Percentiles rank a stretch among this genome's conserved stretches.
Conservation (phyloP, 495 filamentous ascomycete genomes). For the Hypoxylon fragiforme region DNA sequence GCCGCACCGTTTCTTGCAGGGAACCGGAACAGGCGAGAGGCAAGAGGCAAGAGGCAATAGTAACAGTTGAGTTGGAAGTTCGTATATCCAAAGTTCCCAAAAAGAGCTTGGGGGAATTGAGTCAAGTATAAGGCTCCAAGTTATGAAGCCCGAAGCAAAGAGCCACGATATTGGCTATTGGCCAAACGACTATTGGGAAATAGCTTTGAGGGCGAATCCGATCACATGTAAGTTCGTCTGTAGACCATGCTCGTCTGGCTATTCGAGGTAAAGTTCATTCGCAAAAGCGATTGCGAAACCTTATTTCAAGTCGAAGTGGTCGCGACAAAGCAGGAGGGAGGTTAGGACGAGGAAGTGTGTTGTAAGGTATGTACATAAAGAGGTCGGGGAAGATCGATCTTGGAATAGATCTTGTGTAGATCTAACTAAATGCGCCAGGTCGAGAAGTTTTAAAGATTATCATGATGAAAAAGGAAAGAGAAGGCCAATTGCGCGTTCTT, state of each 20-base stretch:
- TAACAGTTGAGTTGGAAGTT: constrained; percentile 15
- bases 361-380: too few species aligned
- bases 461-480: constrained; percentile 8
- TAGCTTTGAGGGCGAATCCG: constrained; percentile 1
- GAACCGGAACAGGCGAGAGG: too few species aligned
- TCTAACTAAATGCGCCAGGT: constrained; percentile 9
- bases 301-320: constrained; percentile 12
- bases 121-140: too few species aligned
- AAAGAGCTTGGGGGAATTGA: constrained; percentile 1
- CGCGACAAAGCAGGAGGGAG: neutral
- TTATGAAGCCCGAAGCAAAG: too few species aligned
- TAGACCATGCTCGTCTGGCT: neutral
- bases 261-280: constrained; percentile 17
- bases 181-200: neutral
- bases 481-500: neutral
- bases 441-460: constrained; percentile 7
- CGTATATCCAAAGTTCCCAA: constrained; percentile 25
- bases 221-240: constrained; percentile 18
- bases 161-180: too few species aligned
- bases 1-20: constrained; percentile 25
- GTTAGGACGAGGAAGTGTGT: neutral
- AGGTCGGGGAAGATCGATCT: constrained; percentile 14
- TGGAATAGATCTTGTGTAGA: neutral
- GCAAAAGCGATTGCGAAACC: constrained; percentile 14
- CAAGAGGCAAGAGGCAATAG: constrained; percentile 13